Conservation (phyloP, 1,284 basidiomycete species). For the Puccinia horiana region DNA sequence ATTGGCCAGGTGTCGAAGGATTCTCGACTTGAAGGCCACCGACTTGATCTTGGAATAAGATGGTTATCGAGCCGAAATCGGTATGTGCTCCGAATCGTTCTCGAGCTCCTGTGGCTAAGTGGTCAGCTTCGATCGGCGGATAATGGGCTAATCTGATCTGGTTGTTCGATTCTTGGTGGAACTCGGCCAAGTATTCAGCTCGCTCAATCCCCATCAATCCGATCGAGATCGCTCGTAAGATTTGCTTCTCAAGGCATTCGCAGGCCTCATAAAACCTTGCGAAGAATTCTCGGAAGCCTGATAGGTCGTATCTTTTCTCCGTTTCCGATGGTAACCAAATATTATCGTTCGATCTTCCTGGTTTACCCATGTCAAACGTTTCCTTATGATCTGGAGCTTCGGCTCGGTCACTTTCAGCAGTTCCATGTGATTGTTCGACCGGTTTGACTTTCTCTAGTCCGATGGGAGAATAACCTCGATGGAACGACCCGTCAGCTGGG, state of each 20-base stretch:
- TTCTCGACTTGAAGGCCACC: slow-evolving; percentile 69
- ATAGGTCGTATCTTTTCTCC: slow-evolving; percentile 59
- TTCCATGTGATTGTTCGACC: slow-evolving; percentile 60
- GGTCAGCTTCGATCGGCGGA: slow-evolving; percentile 58
- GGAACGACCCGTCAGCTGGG: slow-evolving; percentile 64
- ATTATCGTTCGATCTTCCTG: slow-evolving; percentile 57
- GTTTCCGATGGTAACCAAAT: slow-evolving; percentile 66
- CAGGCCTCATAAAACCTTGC: slow-evolving; percentile 64
- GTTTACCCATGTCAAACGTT: slow-evolving; percentile 64
- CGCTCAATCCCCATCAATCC: slow-evolving; percentile 60
- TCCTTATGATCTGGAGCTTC: slow-evolving; percentile 65
- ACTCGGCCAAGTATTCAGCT: slow-evolving; percentile 63
- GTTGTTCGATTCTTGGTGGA: slow-evolving; percentile 64
- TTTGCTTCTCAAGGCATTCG: slow-evolving; percentile 61
- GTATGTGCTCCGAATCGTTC: slow-evolving; percentile 66
- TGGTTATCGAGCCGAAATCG: slow-evolving; percentile 66
- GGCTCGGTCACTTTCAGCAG: slow-evolving; percentile 16
- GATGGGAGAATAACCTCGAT: slow-evolving; percentile 62
- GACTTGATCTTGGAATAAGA: slow-evolving; percentile 66
- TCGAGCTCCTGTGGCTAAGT: slow-evolving; percentile 59
- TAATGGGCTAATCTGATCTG: slow-evolving; percentile 67
- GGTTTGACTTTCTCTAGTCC: slow-evolving; percentile 59
- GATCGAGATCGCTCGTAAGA: slow-evolving; percentile 65
- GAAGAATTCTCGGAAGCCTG: slow-evolving; percentile 65
- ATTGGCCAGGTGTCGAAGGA: slow-evolving; percentile 62